Evolutionary conservation across 257 asterid genomes (phyloP).

Genomic region (Anisodus tanguticus): DNA sequence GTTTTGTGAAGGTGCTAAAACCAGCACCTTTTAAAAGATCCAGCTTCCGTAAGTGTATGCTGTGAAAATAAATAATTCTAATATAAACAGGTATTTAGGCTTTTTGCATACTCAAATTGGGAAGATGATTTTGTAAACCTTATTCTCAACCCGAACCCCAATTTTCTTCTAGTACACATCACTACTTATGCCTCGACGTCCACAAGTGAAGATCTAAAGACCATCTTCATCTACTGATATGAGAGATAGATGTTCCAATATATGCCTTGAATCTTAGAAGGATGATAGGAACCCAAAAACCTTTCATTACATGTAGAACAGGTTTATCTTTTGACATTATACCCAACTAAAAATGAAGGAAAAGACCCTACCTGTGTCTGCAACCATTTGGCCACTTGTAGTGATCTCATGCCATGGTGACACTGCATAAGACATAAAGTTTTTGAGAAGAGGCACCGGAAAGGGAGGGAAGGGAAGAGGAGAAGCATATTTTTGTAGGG

Average conservation of each 20-base stretch:
- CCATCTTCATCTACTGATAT: neutral
- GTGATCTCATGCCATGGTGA: conserved; percentile 91
- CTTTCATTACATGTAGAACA: conserved; percentile 21
- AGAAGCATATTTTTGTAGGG: conserved; percentile 7
- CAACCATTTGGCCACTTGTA: conserved; percentile 97
- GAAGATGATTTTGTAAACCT: neutral
- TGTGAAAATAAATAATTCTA: conserved; percentile 18
- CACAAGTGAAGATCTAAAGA: conserved; percentile 2
- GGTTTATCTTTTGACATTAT: neutral
- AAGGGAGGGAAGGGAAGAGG: neutral
- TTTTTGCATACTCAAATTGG: neutral
- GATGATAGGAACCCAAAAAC: conserved; percentile 22
- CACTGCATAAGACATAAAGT: conserved; percentile 59
- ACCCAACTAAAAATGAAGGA: conserved; percentile 1
- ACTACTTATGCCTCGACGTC: neutral
- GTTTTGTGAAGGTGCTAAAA: neutral
- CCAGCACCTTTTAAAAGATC: neutral
- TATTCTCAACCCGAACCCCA: neutral
- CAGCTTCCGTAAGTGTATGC: neutral
- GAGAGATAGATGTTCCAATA: neutral
- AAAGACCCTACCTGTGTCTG: conserved; percentile 71
- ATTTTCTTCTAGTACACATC: neutral
- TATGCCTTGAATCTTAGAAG: neutral
- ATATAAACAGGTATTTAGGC: neutral
- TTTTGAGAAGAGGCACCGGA: conserved; percentile 27